These are phyloP conservation scores for Phytophthora ramorum DNA, from an alignment of 352 stramenopile genomes.

Conservation along the genomic window DNA sequence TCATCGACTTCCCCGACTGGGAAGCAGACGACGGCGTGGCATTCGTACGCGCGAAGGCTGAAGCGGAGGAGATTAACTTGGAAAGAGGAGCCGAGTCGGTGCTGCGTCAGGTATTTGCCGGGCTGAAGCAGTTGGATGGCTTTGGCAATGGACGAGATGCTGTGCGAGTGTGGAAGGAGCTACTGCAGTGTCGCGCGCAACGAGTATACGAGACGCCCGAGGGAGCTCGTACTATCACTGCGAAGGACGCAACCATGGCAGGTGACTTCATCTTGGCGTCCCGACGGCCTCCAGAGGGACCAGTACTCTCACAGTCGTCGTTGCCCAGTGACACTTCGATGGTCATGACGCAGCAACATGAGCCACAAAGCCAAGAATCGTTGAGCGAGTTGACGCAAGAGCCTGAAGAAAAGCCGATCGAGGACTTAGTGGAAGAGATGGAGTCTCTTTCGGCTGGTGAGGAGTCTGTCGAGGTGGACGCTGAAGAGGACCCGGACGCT, in stretches of 20 bases:
- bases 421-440: conserved; percentile 25
- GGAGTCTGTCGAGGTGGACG: conserved; percentile 24
- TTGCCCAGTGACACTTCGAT: conserved; percentile 2
- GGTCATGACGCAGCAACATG: conserved; percentile 4
- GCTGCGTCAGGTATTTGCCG: conserved; percentile 45
- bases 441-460: background rate
- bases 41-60: conserved; percentile 57
- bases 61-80: conserved; percentile 53
- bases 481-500: conserved; percentile 21
- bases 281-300: conserved; percentile 44
- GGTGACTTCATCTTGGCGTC: conserved; percentile 40
- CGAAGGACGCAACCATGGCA: conserved; percentile 49
- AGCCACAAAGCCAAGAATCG: background rate
- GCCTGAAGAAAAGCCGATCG: background rate
- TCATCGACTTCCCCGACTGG: conserved; percentile 92
- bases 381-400: conserved; percentile 6
- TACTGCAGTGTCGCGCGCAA: conserved; percentile 70
- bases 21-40: conserved; percentile 77
- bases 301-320: conserved; percentile 38
- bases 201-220: conserved; percentile 54
- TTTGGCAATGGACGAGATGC: conserved; percentile 84
- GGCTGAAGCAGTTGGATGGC: conserved; percentile 53
- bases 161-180: conserved; percentile 67
- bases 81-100: conserved; percentile 25
- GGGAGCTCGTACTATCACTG: conserved; percentile 56